Conservation (phyloP, 768 basidiomycete species). For the Gymnopilus junonius region DNA sequence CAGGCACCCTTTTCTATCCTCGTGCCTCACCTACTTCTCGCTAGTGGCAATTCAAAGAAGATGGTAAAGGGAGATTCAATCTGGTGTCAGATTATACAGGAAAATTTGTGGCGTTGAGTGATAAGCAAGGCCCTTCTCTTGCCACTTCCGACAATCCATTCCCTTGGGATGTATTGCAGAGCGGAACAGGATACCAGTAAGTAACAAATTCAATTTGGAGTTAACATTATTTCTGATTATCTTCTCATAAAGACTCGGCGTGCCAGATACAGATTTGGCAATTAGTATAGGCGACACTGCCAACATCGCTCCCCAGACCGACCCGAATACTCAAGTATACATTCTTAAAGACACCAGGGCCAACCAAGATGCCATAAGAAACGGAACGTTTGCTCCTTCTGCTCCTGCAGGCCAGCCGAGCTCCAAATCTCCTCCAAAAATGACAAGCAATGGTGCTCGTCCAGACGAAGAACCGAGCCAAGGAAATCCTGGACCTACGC, state of each 20-base stretch:
- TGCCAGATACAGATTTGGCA: not conserved
- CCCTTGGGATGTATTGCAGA: not conserved
- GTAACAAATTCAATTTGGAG: not conserved
- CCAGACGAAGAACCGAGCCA: not conserved
- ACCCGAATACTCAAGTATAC: not conserved
- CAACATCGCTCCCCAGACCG: not conserved
- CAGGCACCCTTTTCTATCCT: not conserved
- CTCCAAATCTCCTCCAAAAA: not conserved
- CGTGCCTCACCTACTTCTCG: not conserved
- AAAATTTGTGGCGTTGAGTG: not conserved
- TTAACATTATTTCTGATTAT: not conserved
- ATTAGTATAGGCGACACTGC: not conserved
- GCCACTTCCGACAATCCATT: not conserved
- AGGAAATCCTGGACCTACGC: not conserved
- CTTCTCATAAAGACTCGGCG: not conserved
- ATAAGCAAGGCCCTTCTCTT: not conserved
- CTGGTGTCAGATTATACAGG: not conserved
- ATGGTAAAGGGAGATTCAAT: not conserved
- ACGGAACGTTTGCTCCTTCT: not conserved
- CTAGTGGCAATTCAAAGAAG: not conserved
- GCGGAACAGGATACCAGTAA: not conserved
- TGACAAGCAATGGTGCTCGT: not conserved
- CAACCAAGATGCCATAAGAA: not conserved
- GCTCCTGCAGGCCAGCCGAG: not conserved
- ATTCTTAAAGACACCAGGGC: not conserved